phyloP scores from a whole-genome alignment of 352 stramenopile species.

The Phytopythium chamaehyphon region DNA sequence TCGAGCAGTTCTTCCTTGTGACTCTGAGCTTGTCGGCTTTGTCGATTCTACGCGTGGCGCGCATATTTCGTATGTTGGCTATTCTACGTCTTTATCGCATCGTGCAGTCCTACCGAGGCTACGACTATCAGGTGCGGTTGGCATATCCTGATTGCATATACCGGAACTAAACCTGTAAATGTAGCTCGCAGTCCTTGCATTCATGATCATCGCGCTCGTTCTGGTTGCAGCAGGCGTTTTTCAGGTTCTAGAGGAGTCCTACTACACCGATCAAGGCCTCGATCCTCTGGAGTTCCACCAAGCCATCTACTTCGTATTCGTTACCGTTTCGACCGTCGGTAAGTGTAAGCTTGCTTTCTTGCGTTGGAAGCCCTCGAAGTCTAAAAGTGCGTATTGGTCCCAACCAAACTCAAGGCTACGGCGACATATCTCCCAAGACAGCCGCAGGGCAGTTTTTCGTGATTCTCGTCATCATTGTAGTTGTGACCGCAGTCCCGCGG shows the following conservation, averaged over 20 bases:
- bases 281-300: slow-evolving; percentile 48
- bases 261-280: slow-evolving; percentile 29
- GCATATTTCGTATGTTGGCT: slow-evolving; percentile 53
- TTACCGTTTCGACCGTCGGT: slow-evolving; percentile 55
- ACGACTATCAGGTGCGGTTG: slow-evolving; percentile 40
- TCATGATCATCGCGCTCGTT: slow-evolving; percentile 51
- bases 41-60: slow-evolving; percentile 43
- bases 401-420: slow-evolving; percentile 24
- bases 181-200: slow-evolving; percentile 43
- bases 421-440: slow-evolving; percentile 50
- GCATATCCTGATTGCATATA: not conserved
- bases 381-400: not conserved
- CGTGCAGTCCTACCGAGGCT: slow-evolving; percentile 45
- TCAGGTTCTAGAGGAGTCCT: slow-evolving; percentile 54
- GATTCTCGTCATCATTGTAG: slow-evolving; percentile 53
- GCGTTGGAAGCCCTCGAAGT: no score
- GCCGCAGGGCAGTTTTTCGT: slow-evolving; percentile 53
- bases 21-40: slow-evolving; percentile 31
- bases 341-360: not conserved
- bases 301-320: slow-evolving; percentile 67
- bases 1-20: slow-evolving; percentile 28
- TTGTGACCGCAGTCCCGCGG: slow-evolving; percentile 53
- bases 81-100: slow-evolving; percentile 58
- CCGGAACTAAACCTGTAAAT: not conserved
- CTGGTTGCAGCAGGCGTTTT: slow-evolving; percentile 54